A percentile compares a stretch with the other conserved stretches of the same genome.
phyloP scores from a whole-genome alignment of 2,329 filamentous ascomycete genomes.

The Fusarium sp. region DNA sequence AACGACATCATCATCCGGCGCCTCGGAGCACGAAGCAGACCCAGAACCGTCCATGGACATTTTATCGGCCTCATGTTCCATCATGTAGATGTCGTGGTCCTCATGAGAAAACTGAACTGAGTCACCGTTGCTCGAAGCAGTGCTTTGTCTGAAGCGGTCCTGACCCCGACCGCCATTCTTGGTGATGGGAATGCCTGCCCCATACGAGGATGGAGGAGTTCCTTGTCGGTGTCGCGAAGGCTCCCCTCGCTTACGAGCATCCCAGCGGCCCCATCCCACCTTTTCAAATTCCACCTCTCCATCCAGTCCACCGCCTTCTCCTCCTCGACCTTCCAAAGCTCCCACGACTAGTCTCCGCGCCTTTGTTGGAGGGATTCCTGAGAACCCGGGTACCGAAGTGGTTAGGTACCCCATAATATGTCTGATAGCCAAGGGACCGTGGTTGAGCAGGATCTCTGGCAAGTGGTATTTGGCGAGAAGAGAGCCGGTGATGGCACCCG shows the following conservation, averaged over 20 bases:
- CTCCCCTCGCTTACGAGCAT: conserved; percentile 80
- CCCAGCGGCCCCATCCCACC: conserved; percentile 97
- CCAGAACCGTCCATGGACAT: conserved; percentile 84
- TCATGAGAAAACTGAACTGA: conserved; percentile 82
- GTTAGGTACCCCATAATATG: conserved; percentile 96
- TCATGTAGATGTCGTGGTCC: conserved; percentile 71
- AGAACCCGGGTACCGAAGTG: conserved; percentile 92
- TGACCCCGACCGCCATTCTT: conserved; percentile 57
- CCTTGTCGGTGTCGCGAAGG: conserved; percentile 59
- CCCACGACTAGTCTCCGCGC: conserved; percentile 92
- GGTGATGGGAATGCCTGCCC: conserved; percentile 68
- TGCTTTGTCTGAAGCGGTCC: conserved; percentile 61
- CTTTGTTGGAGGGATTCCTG: conserved; percentile 87
- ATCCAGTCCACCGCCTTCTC: conserved; percentile 69
- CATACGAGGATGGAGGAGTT: conserved; percentile 56
- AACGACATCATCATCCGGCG: conserved; percentile 72
- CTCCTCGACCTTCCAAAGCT: conserved; percentile 83
- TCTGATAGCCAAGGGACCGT: conserved; percentile 92
- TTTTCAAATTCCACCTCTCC: conserved; percentile 90
- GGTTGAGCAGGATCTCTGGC: conserved; percentile 87
- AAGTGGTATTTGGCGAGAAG: conserved; percentile 92
- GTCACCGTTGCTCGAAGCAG: conserved; percentile 72
- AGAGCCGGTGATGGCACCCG: conserved; percentile 83
- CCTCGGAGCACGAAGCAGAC: conserved; percentile 81
- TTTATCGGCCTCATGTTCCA: conserved; percentile 89